These are phyloP conservation scores for Stramenopiles sp. DNA, from an alignment of 352 stramenopile species.

Conservation along the genomic window DNA sequence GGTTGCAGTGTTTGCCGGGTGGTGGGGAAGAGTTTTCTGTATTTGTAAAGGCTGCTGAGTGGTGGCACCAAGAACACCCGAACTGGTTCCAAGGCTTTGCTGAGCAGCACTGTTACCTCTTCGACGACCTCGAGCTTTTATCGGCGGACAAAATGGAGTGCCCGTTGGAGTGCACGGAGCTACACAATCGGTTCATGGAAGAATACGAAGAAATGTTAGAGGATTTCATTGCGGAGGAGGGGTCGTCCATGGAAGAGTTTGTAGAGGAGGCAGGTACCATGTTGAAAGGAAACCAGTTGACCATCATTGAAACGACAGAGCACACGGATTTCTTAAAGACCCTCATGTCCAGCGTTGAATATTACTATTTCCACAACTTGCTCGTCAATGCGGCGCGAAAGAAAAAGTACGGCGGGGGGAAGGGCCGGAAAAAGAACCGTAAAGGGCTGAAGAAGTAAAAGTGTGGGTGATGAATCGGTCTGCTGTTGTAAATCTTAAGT, in stretches of 20 bases:
- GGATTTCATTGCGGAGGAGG: background rate
- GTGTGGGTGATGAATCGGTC: too few species aligned
- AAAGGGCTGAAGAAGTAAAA: too few species aligned
- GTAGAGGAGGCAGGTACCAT: background rate
- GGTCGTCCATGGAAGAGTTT: background rate
- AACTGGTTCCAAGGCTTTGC: background rate
- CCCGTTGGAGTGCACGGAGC: background rate
- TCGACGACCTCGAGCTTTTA: background rate
- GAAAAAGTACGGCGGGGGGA: background rate
- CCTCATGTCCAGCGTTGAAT: background rate
- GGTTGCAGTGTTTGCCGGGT: background rate
- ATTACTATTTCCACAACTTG: background rate
- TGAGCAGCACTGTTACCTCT: background rate
- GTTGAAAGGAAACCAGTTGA: background rate
- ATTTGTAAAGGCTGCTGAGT: background rate
- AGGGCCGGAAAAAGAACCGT: background rate
- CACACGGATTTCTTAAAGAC: background rate
- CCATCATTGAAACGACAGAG: background rate
- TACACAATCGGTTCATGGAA: background rate
- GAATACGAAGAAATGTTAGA: slow-evolving; percentile 2
- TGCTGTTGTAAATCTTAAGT: too few species aligned
- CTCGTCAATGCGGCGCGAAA: background rate
- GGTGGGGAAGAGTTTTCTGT: background rate
- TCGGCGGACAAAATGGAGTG: background rate
- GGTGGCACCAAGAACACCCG: background rate